Evolutionary conservation across 2,329 filamentous ascomycete genomes (phyloP), one percentile per base, ranked within the genome.

Genomic region (Colletotrichum tamarilloi): DNA sequence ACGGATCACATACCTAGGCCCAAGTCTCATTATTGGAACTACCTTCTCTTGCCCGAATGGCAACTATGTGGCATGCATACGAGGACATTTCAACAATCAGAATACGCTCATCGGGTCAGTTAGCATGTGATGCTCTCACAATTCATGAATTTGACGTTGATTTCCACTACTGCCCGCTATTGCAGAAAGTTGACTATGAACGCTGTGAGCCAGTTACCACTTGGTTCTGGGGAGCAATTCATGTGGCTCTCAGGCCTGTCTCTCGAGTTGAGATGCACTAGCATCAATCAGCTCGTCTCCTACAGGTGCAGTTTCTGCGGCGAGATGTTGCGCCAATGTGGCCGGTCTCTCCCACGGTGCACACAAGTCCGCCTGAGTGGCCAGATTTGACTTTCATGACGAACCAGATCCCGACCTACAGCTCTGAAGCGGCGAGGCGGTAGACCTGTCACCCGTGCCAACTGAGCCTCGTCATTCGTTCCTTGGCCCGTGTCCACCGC

Each of bases 191-290:
- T 67, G 28, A 63, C 62, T 63, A 55, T 68, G 52, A 59, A 72
- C 58, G 63, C 62, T 74, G 32, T 60, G 11, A 42, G 56, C 72
- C 62, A 59, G 63, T 58, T 55, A 65, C 72, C 72, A 74, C 72
- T 74, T 74, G 72, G 72, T 66, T 28, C 72, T 24, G 55, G 68
- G 46, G 46, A 66, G 68, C 57, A 62, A 30, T 38, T 30, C 32
- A 35, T 63, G 52, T 67, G 72, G 62, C 62, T 49, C 19, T 59
- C 42, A 35, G 53, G 30, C 24, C 58, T 65, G 32, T 46, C 62
- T 67, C 38, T 32, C 53, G 62, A 59, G 66, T 72, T 38, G 57
- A 73, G 73, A 66, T 70, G 65, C 73, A 75, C 73, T 75, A 52
- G 73, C 73, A 75, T 65, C 67, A 38, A 55, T 69, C 57, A 64